These are phyloP conservation scores for Spiromastix sp. DNA, from an alignment of 2,329 filamentous ascomycete species.

Conservation along the genomic window DNA sequence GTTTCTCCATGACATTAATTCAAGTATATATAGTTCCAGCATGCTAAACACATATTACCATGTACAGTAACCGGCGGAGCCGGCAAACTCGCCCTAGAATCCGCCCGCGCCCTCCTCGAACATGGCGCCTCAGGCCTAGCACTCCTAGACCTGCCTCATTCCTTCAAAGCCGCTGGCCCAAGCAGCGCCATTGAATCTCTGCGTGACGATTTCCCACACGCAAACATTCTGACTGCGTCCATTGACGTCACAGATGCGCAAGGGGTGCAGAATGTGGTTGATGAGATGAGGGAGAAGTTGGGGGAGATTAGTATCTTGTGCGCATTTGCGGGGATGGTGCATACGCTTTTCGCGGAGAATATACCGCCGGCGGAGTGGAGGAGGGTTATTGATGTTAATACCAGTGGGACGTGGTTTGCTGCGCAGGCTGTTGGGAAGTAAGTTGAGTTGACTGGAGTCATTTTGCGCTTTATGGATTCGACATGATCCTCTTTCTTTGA, in stretches of 20 bases:
- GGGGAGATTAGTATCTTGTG: slow-evolving; percentile 47
- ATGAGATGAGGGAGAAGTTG: slow-evolving; percentile 21
- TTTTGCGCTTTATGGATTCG: background rate
- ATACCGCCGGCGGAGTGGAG: slow-evolving; percentile 51
- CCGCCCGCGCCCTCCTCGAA: slow-evolving; percentile 54
- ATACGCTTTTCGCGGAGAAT: slow-evolving; percentile 50
- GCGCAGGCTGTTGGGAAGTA: slow-evolving; percentile 52
- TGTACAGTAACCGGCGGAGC: slow-evolving; percentile 54
- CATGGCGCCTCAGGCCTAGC: slow-evolving; percentile 52
- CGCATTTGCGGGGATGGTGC: slow-evolving; percentile 60
- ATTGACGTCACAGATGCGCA: slow-evolving; percentile 51
- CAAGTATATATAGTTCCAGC: slow-evolving; percentile 1
- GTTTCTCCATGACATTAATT: slow-evolving; percentile 4
- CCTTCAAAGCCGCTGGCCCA: slow-evolving; percentile 24
- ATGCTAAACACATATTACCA: slow-evolving; percentile 3
- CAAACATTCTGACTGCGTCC: slow-evolving; percentile 39
- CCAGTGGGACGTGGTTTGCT: slow-evolving; percentile 59
- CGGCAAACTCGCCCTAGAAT: slow-evolving; percentile 51
- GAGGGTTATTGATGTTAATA: slow-evolving; percentile 59
- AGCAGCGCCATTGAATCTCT: slow-evolving; percentile 37
- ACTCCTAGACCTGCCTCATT: slow-evolving; percentile 49
- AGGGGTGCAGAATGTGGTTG: slow-evolving; percentile 14
- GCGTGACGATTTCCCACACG: slow-evolving; percentile 43
- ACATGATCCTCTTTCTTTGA: slow-evolving; percentile 8
- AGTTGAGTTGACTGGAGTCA: too few relatives aligned